phyloP scores from a whole-genome alignment of 202 grass and related monocot species.

The Saccharum hybrid region DNA sequence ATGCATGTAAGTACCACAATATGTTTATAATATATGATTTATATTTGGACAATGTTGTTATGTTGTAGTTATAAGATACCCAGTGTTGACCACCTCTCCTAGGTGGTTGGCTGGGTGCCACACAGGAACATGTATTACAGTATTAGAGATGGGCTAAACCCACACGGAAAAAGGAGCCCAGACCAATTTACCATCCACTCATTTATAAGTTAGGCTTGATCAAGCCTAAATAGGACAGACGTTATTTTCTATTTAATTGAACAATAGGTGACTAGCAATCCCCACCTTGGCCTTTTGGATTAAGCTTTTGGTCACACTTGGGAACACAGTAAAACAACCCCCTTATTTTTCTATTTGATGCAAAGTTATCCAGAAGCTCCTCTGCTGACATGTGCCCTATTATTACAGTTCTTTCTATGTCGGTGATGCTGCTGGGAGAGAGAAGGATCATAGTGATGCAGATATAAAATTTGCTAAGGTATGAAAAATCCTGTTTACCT shows the following conservation, averaged over 20 bases:
- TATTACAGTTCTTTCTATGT: constrained; percentile 91
- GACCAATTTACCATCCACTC: not conserved
- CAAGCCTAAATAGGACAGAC: not conserved
- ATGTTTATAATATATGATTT: not conserved
- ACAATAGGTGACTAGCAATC: not conserved
- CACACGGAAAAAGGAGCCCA: not conserved
- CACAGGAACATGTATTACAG: not conserved
- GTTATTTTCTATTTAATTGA: not conserved
- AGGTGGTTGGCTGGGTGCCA: too few species aligned
- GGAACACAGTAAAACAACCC: not conserved
- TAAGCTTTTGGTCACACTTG: not conserved
- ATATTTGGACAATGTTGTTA: not conserved
- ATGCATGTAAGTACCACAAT: constrained; percentile 6
- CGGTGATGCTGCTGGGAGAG: constrained; percentile 87
- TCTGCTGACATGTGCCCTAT: constrained; percentile 36
- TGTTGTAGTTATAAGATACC: not conserved
- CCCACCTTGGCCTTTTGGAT: not conserved
- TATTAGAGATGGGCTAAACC: constrained; percentile 1
- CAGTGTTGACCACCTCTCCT: too few species aligned
- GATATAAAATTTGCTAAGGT: constrained; percentile 89
- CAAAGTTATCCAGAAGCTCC: constrained; percentile 1
- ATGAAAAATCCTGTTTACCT: not conserved
- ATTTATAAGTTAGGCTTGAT: not conserved
- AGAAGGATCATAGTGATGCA: constrained; percentile 73
- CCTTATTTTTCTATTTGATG: not conserved